Percentiles rank a stretch among this genome's conserved stretches.
These are phyloP conservation scores for Xylariaceae sp. DNA, from an alignment of 2,329 filamentous ascomycete genomes.

Conservation along the genomic window DNA sequence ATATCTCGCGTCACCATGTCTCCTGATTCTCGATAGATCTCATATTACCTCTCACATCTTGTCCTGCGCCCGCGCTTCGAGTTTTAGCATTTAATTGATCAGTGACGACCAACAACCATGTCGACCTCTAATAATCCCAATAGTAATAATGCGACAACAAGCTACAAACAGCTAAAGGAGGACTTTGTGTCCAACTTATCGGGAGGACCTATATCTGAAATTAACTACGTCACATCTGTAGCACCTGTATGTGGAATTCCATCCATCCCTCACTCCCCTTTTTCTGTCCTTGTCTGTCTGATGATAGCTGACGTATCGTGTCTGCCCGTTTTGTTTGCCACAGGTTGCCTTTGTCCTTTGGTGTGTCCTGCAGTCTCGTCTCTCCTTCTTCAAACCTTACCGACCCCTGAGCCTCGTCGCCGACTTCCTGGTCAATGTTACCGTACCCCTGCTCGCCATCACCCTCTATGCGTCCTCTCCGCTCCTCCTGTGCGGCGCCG, in stretches of 20 bases:
- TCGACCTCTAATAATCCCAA: no score
- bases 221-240: conserved; percentile 80
- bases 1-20: no score
- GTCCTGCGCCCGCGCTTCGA: no score
- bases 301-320: background rate
- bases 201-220: conserved; percentile 78
- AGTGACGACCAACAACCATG: no score
- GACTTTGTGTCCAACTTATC: conserved; percentile 90
- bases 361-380: conserved; percentile 80
- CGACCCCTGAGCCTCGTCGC: conserved; percentile 62
- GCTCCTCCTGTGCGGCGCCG: conserved; percentile 67
- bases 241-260: conserved; percentile 68
- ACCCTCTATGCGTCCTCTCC: conserved; percentile 79
- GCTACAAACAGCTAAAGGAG: conserved; percentile 90
- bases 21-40: no score
- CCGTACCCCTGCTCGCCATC: conserved; percentile 74
- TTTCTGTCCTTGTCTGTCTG: background rate
- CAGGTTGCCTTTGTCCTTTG: conserved; percentile 81
- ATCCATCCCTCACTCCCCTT: background rate
- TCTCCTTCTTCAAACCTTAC: conserved; percentile 79
- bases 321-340: conserved; percentile 16
- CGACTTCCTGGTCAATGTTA: conserved; percentile 86
- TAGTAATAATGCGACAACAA: no score
- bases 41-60: no score
- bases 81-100: no score